Evolutionary conservation across 768 basidiomycete genomes (phyloP), one percentile per base, ranked within the genome.

Genomic region (Neoboletus subvelutipes): DNA sequence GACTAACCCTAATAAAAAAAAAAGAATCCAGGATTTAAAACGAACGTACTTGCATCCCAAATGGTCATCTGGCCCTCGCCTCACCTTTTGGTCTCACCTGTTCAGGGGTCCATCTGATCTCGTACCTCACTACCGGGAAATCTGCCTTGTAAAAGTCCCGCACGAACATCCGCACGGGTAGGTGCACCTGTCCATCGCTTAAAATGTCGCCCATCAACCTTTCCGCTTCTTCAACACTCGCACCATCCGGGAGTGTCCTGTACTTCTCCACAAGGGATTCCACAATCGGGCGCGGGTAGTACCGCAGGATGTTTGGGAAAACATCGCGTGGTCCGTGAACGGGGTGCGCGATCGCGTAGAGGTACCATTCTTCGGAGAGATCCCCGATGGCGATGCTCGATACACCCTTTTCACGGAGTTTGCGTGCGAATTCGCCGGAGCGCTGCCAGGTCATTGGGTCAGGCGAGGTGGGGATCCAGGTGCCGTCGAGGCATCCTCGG

Each of bases 341-440:
- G 0, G 83, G 81, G 66, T 88, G 83, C 5, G 87, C 82, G 61
- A 90, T 84, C 15, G 86, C 81, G 62, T 90, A 90, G 50, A 90
- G 77, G 67, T 83, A 88, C 88, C 88, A 90, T 68, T 91, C 88
- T 62, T 90, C 87, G 17, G 75, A 77, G 49, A 89, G 76, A 53
- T 88, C 85, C 10, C 90, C 89, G n/a, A 86, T 71, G 49, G 84
- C 74, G 55, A 91, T 74, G 64, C 79, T 82, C 40, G 74, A 78
- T 45, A 90, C 76, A 3, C 89, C 88, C 20, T 81, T 83, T 20
- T 75, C 79, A 45, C 66, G 70, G 13, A 90, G 76, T 1, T 75
- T 79, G 11, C 70, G 70, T 0, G 85, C 85, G 51, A 92, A 76
- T 1, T 72, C 76, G 3, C 88, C 86, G 1, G 77, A 78, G 15